A percentile compares a stretch with the other conserved stretches of the same genome.
These are phyloP conservation scores for Metschnikowia corniflorae DNA, from an alignment of 805 yeast species.

Conservation along the genomic window DNA sequence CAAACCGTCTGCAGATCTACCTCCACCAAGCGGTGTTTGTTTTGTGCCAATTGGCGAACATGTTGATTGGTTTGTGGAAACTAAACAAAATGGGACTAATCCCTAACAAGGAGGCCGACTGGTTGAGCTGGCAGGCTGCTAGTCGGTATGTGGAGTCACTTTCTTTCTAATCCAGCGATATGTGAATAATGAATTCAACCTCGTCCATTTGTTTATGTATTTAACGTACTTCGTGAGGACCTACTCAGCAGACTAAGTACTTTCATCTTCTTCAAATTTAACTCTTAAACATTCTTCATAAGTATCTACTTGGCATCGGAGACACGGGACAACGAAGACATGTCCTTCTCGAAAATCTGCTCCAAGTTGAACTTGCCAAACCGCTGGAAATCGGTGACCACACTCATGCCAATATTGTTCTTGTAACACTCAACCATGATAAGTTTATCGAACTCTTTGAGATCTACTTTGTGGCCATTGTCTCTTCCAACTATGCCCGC, in stretches of 20 bases:
- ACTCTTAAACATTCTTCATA: background rate
- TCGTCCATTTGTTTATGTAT: too few species aligned
- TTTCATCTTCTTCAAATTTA: too few species aligned
- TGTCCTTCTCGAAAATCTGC: constrained; percentile 60
- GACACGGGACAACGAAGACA: constrained; percentile 17
- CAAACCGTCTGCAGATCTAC: constrained; percentile 28
- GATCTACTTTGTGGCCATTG: constrained; percentile 72
- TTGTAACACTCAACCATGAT: constrained; percentile 86
- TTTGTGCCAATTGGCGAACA: constrained; percentile 47
- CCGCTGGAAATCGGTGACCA: constrained; percentile 61
- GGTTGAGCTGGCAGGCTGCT: constrained; percentile 80
- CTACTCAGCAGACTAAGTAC: too few species aligned
- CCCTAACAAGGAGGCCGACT: constrained; percentile 84
- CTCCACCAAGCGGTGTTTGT: constrained; percentile 48
- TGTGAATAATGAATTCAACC: too few species aligned
- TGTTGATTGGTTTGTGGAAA: constrained; percentile 81
- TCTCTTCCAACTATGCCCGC: constrained; percentile 71
- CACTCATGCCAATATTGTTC: constrained; percentile 82
- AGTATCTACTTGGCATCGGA: constrained; percentile 2
- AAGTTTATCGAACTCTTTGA: constrained; percentile 73
- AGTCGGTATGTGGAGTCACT: constrained; percentile 11
- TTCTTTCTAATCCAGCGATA: too few species aligned
- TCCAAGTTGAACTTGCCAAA: constrained; percentile 74
- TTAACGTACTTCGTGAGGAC: too few species aligned
- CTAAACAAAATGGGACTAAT: constrained; percentile 83